phyloP scores from a whole-genome alignment of 2,329 filamentous ascomycete genomes.

The Epichloe aotearoae region DNA sequence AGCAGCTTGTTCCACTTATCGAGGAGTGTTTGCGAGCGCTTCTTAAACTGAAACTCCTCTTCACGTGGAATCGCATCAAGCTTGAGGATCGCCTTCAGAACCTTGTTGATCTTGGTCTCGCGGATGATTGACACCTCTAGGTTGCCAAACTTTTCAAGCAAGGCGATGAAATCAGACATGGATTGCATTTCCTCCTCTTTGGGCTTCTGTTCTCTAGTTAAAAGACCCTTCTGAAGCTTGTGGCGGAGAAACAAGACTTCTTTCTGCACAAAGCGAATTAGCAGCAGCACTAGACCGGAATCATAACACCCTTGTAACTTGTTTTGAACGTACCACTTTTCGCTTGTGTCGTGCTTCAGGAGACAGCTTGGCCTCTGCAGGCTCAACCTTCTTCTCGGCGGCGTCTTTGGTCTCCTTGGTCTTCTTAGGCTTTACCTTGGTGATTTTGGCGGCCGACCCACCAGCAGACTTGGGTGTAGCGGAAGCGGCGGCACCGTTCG shows the following conservation, averaged over 20 bases:
- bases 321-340: constrained; percentile 38
- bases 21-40: constrained; percentile 66
- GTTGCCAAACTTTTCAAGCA: constrained; percentile 67
- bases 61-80: constrained; percentile 75
- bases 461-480: constrained; percentile 38
- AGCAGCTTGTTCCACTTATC: constrained; percentile 81
- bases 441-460: constrained; percentile 35
- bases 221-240: constrained; percentile 85
- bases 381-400: constrained; percentile 43
- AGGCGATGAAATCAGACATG: constrained; percentile 65
- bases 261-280: constrained; percentile 29
- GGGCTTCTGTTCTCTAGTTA: constrained; percentile 73
- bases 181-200: constrained; percentile 71
- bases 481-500: constrained; percentile 39
- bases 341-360: constrained; percentile 44
- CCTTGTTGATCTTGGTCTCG: constrained; percentile 95
- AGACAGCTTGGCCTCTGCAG: constrained; percentile 44
- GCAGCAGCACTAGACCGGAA: constrained; percentile 18
- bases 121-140: constrained; percentile 84
- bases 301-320: neutral
- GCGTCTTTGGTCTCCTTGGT: constrained; percentile 41
- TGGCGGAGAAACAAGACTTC: constrained; percentile 89
- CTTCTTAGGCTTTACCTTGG: constrained; percentile 47
- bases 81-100: constrained; percentile 88
- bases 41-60: constrained; percentile 79